Percentiles rank a stretch among this genome's conserved stretches.
These are phyloP conservation scores for Glycine soja DNA, from an alignment of 306 rosid genomes.

Conservation along the genomic window DNA sequence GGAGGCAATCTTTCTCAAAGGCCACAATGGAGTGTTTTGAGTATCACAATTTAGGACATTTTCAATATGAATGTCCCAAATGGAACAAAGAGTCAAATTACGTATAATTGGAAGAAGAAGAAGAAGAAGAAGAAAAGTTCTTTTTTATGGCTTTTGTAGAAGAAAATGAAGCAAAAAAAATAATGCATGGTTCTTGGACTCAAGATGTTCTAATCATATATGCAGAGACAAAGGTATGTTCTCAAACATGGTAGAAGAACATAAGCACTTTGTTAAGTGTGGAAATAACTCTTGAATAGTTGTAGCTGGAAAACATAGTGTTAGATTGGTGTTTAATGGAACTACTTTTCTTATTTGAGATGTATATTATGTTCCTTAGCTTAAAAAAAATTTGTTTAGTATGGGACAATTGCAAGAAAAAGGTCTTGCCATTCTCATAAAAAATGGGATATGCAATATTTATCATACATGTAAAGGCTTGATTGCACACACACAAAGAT, in stretches of 20 bases:
- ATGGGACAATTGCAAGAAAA: too few relatives aligned
- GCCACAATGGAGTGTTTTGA: background rate
- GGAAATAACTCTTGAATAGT: background rate
- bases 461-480: background rate
- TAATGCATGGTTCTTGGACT: slow-evolving; percentile 12
- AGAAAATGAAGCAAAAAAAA: background rate
- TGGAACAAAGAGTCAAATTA: slow-evolving; percentile 1
- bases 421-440: background rate
- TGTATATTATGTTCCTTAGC: too few relatives aligned
- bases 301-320: background rate
- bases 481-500: background rate
- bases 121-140: too few relatives aligned
- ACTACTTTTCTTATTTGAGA: background rate
- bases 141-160: background rate
- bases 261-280: background rate
- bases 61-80: slow-evolving; percentile 2
- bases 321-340: background rate
- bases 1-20: background rate
- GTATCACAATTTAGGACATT: slow-evolving; percentile 3
- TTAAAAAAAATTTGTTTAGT: too few relatives aligned
- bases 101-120: background rate
- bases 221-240: background rate
- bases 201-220: slow-evolving; percentile 7
- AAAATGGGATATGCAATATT: background rate
- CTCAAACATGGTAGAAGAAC: background rate